Conservation (phyloP, 768 basidiomycete genomes). For the Leccinum variicolor region DNA sequence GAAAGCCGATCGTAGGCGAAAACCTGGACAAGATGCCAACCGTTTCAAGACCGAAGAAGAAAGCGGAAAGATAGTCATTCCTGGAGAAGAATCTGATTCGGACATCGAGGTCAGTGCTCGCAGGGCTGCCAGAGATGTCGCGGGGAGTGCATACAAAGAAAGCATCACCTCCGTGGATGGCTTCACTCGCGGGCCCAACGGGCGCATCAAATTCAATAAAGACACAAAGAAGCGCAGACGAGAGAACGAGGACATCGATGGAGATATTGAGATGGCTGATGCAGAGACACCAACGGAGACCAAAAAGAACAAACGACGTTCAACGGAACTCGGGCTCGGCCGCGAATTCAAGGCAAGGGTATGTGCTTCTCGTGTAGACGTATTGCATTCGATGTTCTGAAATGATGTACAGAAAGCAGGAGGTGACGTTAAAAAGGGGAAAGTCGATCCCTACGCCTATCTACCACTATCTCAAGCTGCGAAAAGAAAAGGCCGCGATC, state of each 20-base stretch:
- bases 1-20: slow-evolving; percentile 51
- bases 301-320: slow-evolving; percentile 52
- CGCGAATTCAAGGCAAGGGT: slow-evolving; percentile 97
- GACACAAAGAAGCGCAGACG: slow-evolving; percentile 91
- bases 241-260: slow-evolving; percentile 56
- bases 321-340: slow-evolving; percentile 56
- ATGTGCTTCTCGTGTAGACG: slow-evolving; percentile 23
- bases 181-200: slow-evolving; percentile 79
- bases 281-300: slow-evolving; percentile 41
- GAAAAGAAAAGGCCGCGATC: slow-evolving; percentile 50
- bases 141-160: slow-evolving; percentile 81
- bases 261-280: slow-evolving; percentile 77
- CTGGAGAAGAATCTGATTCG: slow-evolving; percentile 51
- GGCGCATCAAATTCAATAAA: slow-evolving; percentile 93
- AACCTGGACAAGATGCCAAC: slow-evolving; percentile 83
- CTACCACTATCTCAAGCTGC: slow-evolving; percentile 80
- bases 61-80: slow-evolving; percentile 78
- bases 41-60: slow-evolving; percentile 85
- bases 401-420: slow-evolving; percentile 73
- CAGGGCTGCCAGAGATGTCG: slow-evolving; percentile 48
- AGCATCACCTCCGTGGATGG: slow-evolving; percentile 84
- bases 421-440: slow-evolving; percentile 87
- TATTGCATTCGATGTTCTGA: slow-evolving; percentile 2
- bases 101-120: slow-evolving; percentile 40
- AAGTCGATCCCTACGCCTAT: slow-evolving; percentile 92